Evolutionary conservation across 148 eudicot species (phyloP), one percentile per base, ranked within the genome.

Genomic region (Limonium bicolor): DNA sequence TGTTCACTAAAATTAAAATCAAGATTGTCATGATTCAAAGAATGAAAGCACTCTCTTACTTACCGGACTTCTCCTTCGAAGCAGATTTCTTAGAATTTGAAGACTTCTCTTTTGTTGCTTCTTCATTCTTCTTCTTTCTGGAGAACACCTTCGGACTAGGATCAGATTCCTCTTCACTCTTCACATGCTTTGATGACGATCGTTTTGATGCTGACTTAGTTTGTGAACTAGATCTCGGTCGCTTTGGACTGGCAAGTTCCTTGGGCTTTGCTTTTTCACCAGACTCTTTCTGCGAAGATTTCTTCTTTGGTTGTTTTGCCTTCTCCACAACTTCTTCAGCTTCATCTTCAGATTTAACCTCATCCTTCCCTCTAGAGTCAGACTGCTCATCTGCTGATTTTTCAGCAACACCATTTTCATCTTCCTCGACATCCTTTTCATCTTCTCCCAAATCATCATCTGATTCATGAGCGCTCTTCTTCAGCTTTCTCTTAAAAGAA

Each of bases 61-160:
- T 50, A 84, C 95, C 94, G 20, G 61, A 41, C 53, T 73, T 77
- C 41, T 73, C 93, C 59, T 58, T 71, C 4, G 74, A 36, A 50
- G 72, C 45, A 47, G 85, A 59, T 59, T 71, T 75, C 73, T 78
- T 81, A 17, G 94, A 62, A 41, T 74, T 51, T 33, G 76, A 41
- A 6, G 74, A 11, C 63, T 85, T 73, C 31, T 73, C 81, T 51
- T 78, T 69, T n/a, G 40, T 61, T 2, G 54, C 55, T 50, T 70
- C 82, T 42, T 70, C 83, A 20, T 37, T 53, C 60, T 71, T 90
- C 66, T 78, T 78, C 70, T 80, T 88, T 70, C 74, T 69, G 14
- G 86, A 69, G 47, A 68, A 74, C 20, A 71, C 77, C 68, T 80
- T 90, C 27, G 85, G 77, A 59, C 63, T 67, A 30, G 51, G 38